Evolutionary conservation across 2,329 filamentous ascomycete species (phyloP), one percentile per base, ranked within the genome.

Genomic region (Ceratocystis albifundus): DNA sequence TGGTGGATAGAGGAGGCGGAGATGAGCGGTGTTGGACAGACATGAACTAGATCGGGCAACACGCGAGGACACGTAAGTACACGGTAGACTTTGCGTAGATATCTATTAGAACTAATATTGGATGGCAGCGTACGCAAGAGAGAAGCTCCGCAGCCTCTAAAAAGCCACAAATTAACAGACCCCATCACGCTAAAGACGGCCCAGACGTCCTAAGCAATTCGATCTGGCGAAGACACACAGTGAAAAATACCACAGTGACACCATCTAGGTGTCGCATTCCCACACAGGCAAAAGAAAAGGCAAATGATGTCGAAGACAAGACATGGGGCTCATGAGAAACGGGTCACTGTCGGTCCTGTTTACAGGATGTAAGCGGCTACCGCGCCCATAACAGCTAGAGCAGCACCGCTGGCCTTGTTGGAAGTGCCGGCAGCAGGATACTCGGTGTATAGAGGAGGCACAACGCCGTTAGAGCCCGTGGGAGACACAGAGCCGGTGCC

Each of bases 1-100:
- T 86, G 84, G 84, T 87, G 82, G 82, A 72, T 71, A 62, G 79
- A 82, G 22, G 84, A 87, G 75, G 30, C 48, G n/a, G 41, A 2
- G 41, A 28, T 8, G 25, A 36, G 36, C 12, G 10, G 36, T 4
- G 53, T 2, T 25, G 6, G 10, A 44, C 20, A 5, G n/a, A 28
- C 3, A 3, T 36, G 22, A n/a, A 20, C 12, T 4, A 15, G 12
- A 4, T 15, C 6, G 32, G 12, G 7, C 4, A 25, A 53, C 4
- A n/a, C 3, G 22, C 5, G 22, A 22, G 22, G 8, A 32, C 7
- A 12, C 1, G 25, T 57, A 1, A 57, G 25, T 30, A 3, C 25
- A n/a, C 12, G 36, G 25, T 4, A 7, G 28, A 36, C 6, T 7
- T 17, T 57, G 4, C 28, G 28, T 7, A 57, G 7, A 20, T 2